A percentile compares a stretch with the other conserved stretches of the same genome.
Evolutionary conservation across 441 rosid genomes (phyloP).

Genomic region (Pelargonium fulgidum): DNA sequence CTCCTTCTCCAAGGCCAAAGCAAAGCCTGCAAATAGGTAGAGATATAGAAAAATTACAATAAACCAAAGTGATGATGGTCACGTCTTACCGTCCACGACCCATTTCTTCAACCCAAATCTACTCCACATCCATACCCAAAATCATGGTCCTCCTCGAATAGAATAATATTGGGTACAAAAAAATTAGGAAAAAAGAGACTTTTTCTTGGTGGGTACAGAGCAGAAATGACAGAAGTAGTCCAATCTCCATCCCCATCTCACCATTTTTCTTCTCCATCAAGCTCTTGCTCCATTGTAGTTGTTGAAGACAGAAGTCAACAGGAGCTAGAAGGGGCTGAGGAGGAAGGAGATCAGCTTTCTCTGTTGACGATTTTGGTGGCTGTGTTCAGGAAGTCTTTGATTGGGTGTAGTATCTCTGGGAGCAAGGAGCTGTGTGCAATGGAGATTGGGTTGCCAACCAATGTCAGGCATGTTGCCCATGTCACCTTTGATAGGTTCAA

Average conservation of each 20-base stretch:
- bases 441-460: slow-evolving; percentile 90
- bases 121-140: slow-evolving; percentile 1
- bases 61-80: background rate
- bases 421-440: slow-evolving; percentile 33
- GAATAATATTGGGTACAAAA: background rate
- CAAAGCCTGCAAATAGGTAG: too few relatives aligned
- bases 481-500: slow-evolving; percentile 87
- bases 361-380: slow-evolving; percentile 32
- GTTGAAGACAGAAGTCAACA: background rate
- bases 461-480: slow-evolving; percentile 84
- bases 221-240: background rate
- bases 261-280: background rate
- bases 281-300: background rate
- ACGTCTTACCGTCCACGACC: background rate
- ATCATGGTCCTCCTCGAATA: background rate
- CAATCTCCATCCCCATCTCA: slow-evolving; percentile 7
- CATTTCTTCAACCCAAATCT: slow-evolving; percentile 1
- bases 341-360: slow-evolving; percentile 10
- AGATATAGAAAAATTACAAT: background rate
- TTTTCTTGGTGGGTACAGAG: background rate
- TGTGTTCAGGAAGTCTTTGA: slow-evolving; percentile 71
- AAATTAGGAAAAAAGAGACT: background rate
- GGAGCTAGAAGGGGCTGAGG: background rate
- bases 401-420: slow-evolving; percentile 59
- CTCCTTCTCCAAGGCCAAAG: too few relatives aligned